Percentiles rank a stretch among this genome's conserved stretches.
phyloP scores from a whole-genome alignment of 192 early-diverging fungal species.

The Coemansia sp. region DNA sequence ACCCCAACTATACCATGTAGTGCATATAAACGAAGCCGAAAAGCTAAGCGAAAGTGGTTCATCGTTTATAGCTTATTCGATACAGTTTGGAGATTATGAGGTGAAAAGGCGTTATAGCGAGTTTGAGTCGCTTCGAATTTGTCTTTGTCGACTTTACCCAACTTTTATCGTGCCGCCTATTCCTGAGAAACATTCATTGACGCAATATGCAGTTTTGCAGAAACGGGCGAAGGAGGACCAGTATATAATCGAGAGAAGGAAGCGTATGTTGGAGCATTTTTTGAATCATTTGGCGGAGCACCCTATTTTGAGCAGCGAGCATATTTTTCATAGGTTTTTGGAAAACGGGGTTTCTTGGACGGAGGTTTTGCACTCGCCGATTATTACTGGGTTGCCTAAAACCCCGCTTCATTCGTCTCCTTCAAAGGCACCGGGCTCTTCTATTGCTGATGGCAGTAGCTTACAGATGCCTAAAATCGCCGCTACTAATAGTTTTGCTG shows the following conservation, averaged over 20 bases:
- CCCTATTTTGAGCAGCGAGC: constrained; percentile 82
- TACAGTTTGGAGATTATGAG: constrained; percentile 51
- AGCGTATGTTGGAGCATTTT: constrained; percentile 92
- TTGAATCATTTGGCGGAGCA: constrained; percentile 89
- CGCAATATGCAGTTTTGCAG: constrained; percentile 68
- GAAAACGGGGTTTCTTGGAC: constrained; percentile 77
- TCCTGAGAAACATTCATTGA: constrained; percentile 94
- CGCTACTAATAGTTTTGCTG: constrained; percentile 38
- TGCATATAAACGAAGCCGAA: constrained; percentile 50
- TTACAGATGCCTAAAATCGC: constrained; percentile 52
- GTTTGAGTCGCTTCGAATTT: constrained; percentile 87
- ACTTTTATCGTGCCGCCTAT: constrained; percentile 92
- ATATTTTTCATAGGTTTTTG: constrained; percentile 91
- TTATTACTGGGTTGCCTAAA: constrained; percentile 69
- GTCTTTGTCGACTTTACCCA: constrained; percentile 79
- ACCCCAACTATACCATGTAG: constrained; percentile 40
- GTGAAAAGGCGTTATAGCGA: constrained; percentile 91
- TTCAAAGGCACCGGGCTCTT: constrained; percentile 44
- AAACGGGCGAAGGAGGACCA: constrained; percentile 91
- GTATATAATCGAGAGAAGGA: constrained; percentile 85
- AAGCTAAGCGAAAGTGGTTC: constrained; percentile 49
- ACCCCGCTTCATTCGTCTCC: constrained; percentile 66
- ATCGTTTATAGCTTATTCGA: constrained; percentile 48
- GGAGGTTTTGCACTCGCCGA: constrained; percentile 71
- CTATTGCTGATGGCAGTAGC: constrained; percentile 40